These are phyloP conservation scores for Zymoseptoria tritici DNA, from an alignment of 2,329 filamentous ascomycete species.

Conservation along the genomic window DNA sequence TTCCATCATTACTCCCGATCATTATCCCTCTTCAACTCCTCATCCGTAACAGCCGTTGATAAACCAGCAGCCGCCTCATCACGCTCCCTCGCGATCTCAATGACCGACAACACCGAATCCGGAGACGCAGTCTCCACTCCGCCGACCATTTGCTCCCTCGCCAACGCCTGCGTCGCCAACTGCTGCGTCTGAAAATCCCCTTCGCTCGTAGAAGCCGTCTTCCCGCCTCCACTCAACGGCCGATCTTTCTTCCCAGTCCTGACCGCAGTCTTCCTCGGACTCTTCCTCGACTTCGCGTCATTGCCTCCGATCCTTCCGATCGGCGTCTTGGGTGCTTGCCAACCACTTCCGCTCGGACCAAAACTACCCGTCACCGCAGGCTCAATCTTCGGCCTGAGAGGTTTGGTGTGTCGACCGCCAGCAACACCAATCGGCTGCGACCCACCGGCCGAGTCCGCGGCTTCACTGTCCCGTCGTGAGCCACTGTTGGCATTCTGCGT, in stretches of 20 bases:
- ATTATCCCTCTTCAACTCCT: conserved; percentile 2
- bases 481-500: conserved; percentile 16
- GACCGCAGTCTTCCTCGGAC: conserved; percentile 19
- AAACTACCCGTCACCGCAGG: conserved; percentile 2
- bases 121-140: conserved; percentile 13
- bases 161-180: conserved; percentile 4
- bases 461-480: conserved; percentile 25
- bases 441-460: conserved; percentile 12
- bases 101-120: conserved; percentile 16
- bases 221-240: conserved; percentile 8
- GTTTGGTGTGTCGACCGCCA: conserved; percentile 1
- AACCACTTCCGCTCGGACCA: conserved; percentile 4
- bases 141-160: conserved; percentile 3
- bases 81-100: conserved; percentile 11
- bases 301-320: conserved; percentile 19
- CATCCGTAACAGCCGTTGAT: conserved; percentile 8
- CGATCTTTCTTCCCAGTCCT: not conserved
- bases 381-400: conserved; percentile 11
- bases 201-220: conserved; percentile 3
- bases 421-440: not conserved
- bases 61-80: conserved; percentile 5
- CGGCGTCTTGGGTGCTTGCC: conserved; percentile 19
- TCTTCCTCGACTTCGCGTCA: conserved; percentile 17
- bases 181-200: conserved; percentile 4
- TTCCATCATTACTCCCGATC: not conserved